Evolutionary conservation across 2,329 filamentous ascomycete genomes (phyloP).

Genomic region (Colletotrichum cuscutae): DNA sequence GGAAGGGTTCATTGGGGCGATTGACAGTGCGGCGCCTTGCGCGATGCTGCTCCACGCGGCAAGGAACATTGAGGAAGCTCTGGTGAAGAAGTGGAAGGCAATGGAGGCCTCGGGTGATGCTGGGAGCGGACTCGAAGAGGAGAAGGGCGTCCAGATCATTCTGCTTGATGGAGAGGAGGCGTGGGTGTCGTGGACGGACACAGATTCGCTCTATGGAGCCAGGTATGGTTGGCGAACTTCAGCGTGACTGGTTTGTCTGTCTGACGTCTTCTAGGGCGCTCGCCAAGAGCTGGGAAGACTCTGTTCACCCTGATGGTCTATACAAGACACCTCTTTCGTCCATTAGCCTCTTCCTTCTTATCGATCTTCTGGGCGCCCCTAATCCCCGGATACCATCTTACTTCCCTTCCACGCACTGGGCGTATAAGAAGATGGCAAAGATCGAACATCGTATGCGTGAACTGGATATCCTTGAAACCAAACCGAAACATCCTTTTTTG

Average conservation of each 20-base stretch:
- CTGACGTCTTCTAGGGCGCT: constrained; percentile 62
- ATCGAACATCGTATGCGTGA: constrained; percentile 80
- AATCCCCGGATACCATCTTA: constrained; percentile 83
- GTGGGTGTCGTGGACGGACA: constrained; percentile 81
- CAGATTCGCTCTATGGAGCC: constrained; percentile 89
- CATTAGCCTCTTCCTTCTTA: constrained; percentile 89
- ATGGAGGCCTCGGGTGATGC: constrained; percentile 70
- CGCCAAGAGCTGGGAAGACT: constrained; percentile 82
- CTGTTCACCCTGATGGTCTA: constrained; percentile 76
- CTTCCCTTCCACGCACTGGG: constrained; percentile 93
- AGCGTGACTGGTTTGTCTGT: background rate
- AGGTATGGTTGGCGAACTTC: constrained; percentile 59
- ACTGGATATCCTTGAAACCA: constrained; percentile 73
- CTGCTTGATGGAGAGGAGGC: constrained; percentile 96
- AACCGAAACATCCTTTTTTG: constrained; percentile 68
- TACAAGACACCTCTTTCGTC: constrained; percentile 80
- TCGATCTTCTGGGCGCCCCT: constrained; percentile 83
- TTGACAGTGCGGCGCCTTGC: constrained; percentile 92
- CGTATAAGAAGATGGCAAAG: constrained; percentile 79
- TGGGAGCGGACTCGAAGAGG: constrained; percentile 71
- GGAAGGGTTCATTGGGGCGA: constrained; percentile 90
- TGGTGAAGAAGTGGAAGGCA: constrained; percentile 83
- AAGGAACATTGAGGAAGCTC: constrained; percentile 79
- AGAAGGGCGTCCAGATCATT: constrained; percentile 87
- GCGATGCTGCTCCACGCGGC: constrained; percentile 92